Percentiles rank a stretch among this genome's conserved stretches.
These are phyloP conservation scores for Agapanthus africanus DNA, from an alignment of 106 monocot species.

Conservation along the genomic window DNA sequence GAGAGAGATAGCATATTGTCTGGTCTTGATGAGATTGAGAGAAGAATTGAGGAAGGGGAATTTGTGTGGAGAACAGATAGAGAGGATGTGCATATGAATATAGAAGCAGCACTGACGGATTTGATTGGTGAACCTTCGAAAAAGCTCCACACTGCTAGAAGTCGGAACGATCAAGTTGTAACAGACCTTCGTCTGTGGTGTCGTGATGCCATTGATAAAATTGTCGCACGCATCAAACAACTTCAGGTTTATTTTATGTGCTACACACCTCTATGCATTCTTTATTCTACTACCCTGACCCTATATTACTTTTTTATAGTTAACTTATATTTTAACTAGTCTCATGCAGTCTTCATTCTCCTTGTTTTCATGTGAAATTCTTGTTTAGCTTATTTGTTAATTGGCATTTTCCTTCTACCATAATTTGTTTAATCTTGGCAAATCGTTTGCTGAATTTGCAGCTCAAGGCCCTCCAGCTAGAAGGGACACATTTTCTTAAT, in stretches of 20 bases:
- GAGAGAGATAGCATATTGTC: conserved; percentile 63
- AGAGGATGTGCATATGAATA: conserved; percentile 99
- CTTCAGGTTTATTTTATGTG: conserved; percentile 56
- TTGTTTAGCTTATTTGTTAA: too few species aligned
- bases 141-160: conserved; percentile 96
- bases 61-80: conserved; percentile 84
- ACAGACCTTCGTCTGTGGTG: conserved; percentile 94
- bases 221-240: conserved; percentile 40
- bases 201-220: conserved; percentile 80
- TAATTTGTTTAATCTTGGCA: too few species aligned
- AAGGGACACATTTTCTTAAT: too few species aligned
- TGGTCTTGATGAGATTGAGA: conserved; percentile 89
- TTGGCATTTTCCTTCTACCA: too few species aligned
- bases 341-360: too few species aligned
- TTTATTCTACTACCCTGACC: too few species aligned
- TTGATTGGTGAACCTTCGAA: conserved; percentile 93
- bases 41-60: conserved; percentile 53
- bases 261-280: conserved; percentile 68
- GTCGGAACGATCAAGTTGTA: conserved; percentile 91
- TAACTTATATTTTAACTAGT: background rate
- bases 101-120: conserved; percentile 86
- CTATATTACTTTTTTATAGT: too few species aligned
- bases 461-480: too few species aligned
- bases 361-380: too few species aligned
- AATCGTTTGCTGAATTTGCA: too few species aligned